These are phyloP conservation scores for Ceratocystis destructans DNA, from an alignment of 2,329 filamentous ascomycete genomes.

Conservation along the genomic window DNA sequence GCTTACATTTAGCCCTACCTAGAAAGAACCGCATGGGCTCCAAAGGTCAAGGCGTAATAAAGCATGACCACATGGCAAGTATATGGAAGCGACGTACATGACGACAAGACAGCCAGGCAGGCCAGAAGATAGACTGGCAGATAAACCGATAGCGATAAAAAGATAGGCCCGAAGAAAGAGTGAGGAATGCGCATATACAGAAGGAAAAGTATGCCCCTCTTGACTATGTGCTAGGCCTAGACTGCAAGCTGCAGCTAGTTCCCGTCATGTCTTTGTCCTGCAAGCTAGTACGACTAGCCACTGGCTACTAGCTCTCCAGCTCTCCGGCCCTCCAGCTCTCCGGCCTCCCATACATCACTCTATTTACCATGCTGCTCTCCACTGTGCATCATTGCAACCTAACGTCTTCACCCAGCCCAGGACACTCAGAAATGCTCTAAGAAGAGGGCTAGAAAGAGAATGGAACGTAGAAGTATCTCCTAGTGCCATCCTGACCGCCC, in stretches of 20 bases:
- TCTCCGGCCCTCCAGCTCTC: no score
- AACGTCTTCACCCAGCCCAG: no score
- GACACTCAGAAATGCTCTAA: not conserved
- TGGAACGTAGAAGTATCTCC: not conserved
- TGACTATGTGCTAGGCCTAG: no score
- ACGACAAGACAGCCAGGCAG: not conserved
- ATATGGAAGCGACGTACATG: not conserved
- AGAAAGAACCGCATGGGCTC: not conserved
- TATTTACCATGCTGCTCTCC: no score
- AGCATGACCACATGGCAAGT: slow-evolving; percentile 3
- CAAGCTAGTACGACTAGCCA: no score
- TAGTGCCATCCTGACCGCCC: not conserved
- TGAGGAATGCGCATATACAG: no score
- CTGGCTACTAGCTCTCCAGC: no score
- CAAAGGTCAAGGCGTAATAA: not conserved
- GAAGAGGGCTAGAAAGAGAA: not conserved
- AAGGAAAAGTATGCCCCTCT: no score
- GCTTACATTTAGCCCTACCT: slow-evolving; percentile 2
- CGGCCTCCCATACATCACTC: no score
- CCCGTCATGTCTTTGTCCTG: no score
- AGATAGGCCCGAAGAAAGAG: not conserved
- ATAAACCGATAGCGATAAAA: not conserved
- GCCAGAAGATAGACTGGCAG: not conserved
- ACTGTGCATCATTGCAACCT: no score
- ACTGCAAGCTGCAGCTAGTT: no score